Evolutionary conservation across 2,329 filamentous ascomycete species (phyloP).

Genomic region (Aureobasidium sp.): DNA sequence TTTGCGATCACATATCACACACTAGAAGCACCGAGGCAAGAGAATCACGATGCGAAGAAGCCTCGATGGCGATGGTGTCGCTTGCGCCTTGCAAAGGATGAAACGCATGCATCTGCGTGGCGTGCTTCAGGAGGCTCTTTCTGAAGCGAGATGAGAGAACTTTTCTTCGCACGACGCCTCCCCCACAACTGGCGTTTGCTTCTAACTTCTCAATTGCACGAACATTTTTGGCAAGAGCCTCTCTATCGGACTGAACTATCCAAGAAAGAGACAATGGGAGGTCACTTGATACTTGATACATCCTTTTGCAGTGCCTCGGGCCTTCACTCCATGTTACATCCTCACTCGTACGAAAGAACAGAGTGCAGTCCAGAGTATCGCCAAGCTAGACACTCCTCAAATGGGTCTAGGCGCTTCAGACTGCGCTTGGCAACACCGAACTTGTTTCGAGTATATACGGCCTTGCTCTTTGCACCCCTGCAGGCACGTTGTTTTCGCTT

Average conservation of each 20-base stretch:
- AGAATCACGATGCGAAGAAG: neutral
- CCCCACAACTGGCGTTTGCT: constrained; percentile 7
- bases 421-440: neutral
- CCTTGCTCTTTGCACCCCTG: neutral
- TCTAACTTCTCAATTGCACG: neutral
- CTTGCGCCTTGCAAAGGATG: neutral
- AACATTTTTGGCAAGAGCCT: neutral
- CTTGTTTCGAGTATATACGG: constrained; percentile 7
- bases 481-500: constrained; percentile 1
- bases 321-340: neutral
- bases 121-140: constrained; percentile 4
- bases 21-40: neutral
- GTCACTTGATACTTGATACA: neutral
- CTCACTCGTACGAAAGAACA: too few relatives aligned
- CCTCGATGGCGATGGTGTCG: neutral
- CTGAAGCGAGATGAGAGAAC: constrained; percentile 6
- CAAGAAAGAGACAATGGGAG: neutral
- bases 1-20: neutral
- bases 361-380: neutral
- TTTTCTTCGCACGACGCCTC: neutral
- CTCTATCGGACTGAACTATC: neutral
- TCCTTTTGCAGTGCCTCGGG: neutral
- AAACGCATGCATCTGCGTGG: constrained; percentile 2
- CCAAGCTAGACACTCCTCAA: neutral
- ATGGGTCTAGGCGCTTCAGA: constrained; percentile 1